Evolutionary conservation across 2,329 filamentous ascomycete genomes (phyloP).

Genomic region (Aaosphaeria arxii): DNA sequence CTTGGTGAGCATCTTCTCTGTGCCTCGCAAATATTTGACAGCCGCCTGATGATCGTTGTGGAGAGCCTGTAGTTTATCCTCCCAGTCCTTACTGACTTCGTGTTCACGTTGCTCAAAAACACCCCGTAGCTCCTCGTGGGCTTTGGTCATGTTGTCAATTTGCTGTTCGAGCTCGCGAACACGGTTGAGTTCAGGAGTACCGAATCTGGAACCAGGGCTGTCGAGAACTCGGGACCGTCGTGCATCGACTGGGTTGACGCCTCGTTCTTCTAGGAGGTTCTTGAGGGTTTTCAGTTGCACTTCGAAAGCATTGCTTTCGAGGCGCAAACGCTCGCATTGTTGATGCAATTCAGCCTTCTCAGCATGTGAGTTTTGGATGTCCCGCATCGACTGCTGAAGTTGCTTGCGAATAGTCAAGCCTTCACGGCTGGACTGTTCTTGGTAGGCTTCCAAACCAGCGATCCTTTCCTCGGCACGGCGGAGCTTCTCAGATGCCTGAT

Average conservation of each 20-base stretch:
- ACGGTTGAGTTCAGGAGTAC: slow-evolving; percentile 74
- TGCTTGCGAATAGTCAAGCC: slow-evolving; percentile 86
- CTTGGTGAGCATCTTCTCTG: slow-evolving; percentile 97
- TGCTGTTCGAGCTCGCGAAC: slow-evolving; percentile 86
- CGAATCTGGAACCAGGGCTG: slow-evolving; percentile 70
- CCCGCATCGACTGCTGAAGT: slow-evolving; percentile 77
- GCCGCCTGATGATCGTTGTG: slow-evolving; percentile 98
- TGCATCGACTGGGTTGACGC: slow-evolving; percentile 73
- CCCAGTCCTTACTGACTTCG: slow-evolving; percentile 84
- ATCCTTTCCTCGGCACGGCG: slow-evolving; percentile 94
- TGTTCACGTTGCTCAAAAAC: slow-evolving; percentile 76
- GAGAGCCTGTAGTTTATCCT: slow-evolving; percentile 88
- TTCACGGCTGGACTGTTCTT: slow-evolving; percentile 94
- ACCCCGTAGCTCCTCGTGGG: slow-evolving; percentile 81
- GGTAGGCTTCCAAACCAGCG: slow-evolving; percentile 91
- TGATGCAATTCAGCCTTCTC: slow-evolving; percentile 80
- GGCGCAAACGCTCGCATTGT: slow-evolving; percentile 78
- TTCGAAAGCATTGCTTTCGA: slow-evolving; percentile 89
- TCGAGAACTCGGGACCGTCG: slow-evolving; percentile 70
- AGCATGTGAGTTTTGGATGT: slow-evolving; percentile 77
- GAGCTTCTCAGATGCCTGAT: slow-evolving; percentile 81
- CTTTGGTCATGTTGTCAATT: slow-evolving; percentile 70
- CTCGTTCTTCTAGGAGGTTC: slow-evolving; percentile 85
- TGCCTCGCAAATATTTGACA: slow-evolving; percentile 96
- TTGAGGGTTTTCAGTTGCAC: slow-evolving; percentile 93